Percentiles rank a stretch among this genome's conserved stretches.
These are phyloP conservation scores for Candida succiphila DNA, from an alignment of 805 yeast genomes.

Conservation along the genomic window DNA sequence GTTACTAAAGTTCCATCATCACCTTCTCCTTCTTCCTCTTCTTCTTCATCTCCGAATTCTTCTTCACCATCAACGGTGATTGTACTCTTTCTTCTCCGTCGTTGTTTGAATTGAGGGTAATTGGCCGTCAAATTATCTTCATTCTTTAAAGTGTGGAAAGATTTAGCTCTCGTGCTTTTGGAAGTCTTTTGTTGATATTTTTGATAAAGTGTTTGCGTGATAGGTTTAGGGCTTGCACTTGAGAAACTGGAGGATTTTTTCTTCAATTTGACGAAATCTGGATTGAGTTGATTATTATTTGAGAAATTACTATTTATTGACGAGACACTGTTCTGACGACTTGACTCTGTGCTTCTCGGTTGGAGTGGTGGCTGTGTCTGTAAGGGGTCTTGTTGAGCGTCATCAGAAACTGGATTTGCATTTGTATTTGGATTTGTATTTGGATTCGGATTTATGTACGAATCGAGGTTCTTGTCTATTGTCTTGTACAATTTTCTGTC, in stretches of 20 bases:
- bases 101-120: not conserved
- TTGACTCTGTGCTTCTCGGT: not conserved
- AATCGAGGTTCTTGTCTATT: conserved; percentile 44
- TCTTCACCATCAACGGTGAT: not conserved
- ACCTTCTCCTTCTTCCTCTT: not conserved
- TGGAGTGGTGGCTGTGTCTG: not conserved
- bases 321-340: not conserved
- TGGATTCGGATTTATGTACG: conserved; percentile 22
- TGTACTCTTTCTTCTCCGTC: not conserved
- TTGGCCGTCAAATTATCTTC: not conserved
- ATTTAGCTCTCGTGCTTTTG: conserved; percentile 16
- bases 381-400: too few relatives aligned
- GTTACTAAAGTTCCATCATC: not conserved
- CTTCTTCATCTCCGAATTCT: conserved; percentile 1
- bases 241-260: conserved; percentile 23
- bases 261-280: conserved; percentile 21
- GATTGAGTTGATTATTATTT: conserved; percentile 12
- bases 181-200: conserved; percentile 5
- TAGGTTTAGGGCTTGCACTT: conserved; percentile 11
- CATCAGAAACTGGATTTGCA: not conserved
- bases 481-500: conserved; percentile 85
- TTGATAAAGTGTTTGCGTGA: conserved; percentile 3
- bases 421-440: not conserved
- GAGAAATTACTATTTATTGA: not conserved
- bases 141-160: conserved; percentile 16